Percentiles rank a stretch among this genome's conserved stretches.
Conservation (phyloP, 2,329 filamentous ascomycete genomes). For the Setomelanomma holmii region DNA sequence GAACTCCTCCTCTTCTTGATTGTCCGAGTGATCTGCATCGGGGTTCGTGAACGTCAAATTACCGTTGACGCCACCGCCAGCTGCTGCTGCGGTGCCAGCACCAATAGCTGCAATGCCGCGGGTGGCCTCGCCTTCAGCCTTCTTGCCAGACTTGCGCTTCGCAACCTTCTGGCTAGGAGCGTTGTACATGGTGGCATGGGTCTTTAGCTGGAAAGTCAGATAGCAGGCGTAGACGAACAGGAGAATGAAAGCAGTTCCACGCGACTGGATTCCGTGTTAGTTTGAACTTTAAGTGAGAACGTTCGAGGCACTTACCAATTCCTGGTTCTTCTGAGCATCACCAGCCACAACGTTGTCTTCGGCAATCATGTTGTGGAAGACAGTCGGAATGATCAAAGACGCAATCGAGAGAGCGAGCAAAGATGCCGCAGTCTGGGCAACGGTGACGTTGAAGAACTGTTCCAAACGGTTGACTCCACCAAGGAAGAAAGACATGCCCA, state of each 20-base stretch:
- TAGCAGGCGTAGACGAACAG: conserved; percentile 84
- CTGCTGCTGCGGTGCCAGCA: conserved; percentile 57
- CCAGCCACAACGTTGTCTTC: conserved; percentile 26
- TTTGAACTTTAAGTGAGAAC: background rate
- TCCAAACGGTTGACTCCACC: conserved; percentile 79
- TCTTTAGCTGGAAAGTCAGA: conserved; percentile 89
- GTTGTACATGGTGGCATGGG: conserved; percentile 81
- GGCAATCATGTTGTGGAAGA: conserved; percentile 63
- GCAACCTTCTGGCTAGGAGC: conserved; percentile 79
- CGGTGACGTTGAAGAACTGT: conserved; percentile 90
- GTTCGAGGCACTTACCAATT: conserved; percentile 15
- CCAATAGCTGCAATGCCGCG: conserved; percentile 62
- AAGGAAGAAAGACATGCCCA: conserved; percentile 93
- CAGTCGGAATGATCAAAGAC: conserved; percentile 86
- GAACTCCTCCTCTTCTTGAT: conserved; percentile 71
- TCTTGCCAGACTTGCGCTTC: conserved; percentile 57
- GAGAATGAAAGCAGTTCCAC: conserved; percentile 79
- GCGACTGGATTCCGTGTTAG: conserved; percentile 55
- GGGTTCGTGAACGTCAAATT: conserved; percentile 54
- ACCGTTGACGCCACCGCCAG: conserved; percentile 59
- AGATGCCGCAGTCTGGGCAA: conserved; percentile 87
- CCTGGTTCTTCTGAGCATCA: conserved; percentile 40
- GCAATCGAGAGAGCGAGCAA: conserved; percentile 80
- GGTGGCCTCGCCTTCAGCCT: conserved; percentile 58
- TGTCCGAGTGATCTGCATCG: conserved; percentile 38